Conservation (phyloP, 225 moss, liverwort and hornwort species). For the Sphagnum contortum region DNA sequence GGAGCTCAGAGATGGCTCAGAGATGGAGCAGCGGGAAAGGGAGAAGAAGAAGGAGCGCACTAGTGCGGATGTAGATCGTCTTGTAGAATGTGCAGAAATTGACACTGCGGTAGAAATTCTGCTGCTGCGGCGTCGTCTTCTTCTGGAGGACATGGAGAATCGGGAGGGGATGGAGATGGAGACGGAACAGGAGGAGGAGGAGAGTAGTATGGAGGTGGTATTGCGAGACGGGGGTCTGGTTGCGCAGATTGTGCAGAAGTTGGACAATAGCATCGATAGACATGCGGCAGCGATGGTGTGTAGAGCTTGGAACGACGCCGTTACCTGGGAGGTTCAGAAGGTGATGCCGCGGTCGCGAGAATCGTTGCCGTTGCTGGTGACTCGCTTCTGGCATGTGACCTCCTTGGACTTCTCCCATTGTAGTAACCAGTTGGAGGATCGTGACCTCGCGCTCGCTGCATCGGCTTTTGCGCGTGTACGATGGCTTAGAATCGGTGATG, state of each 20-base stretch:
- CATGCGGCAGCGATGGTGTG: slow-evolving; percentile 66
- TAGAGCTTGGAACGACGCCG: slow-evolving; percentile 71
- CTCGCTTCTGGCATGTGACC: slow-evolving; percentile 58
- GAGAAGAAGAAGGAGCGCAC: too few species aligned
- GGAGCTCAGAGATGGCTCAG: too few species aligned
- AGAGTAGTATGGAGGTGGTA: slow-evolving; percentile 57
- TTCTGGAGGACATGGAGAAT: too few species aligned
- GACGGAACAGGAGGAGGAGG: neutral
- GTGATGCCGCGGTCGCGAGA: slow-evolving; percentile 41
- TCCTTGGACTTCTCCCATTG: slow-evolving; percentile 58
- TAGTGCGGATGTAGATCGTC: too few species aligned
- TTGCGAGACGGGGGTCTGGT: slow-evolving; percentile 58
- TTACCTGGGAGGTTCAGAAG: slow-evolving; percentile 64
- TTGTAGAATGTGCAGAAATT: too few species aligned
- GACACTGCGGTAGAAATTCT: too few species aligned
- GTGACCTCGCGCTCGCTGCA: slow-evolving; percentile 48
- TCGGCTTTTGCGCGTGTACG: slow-evolving; percentile 36
- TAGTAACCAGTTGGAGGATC: slow-evolving; percentile 50
- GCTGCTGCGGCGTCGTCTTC: too few species aligned
- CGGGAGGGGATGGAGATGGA: too few species aligned
- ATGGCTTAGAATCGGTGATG: slow-evolving; percentile 41
- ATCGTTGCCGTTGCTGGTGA: slow-evolving; percentile 33
- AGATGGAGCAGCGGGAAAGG: too few species aligned
- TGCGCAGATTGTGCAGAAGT: slow-evolving; percentile 44
- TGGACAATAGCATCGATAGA: slow-evolving; percentile 50